Evolutionary conservation across 768 basidiomycete genomes (phyloP).

Genomic region (Strobilomyces confusus): DNA sequence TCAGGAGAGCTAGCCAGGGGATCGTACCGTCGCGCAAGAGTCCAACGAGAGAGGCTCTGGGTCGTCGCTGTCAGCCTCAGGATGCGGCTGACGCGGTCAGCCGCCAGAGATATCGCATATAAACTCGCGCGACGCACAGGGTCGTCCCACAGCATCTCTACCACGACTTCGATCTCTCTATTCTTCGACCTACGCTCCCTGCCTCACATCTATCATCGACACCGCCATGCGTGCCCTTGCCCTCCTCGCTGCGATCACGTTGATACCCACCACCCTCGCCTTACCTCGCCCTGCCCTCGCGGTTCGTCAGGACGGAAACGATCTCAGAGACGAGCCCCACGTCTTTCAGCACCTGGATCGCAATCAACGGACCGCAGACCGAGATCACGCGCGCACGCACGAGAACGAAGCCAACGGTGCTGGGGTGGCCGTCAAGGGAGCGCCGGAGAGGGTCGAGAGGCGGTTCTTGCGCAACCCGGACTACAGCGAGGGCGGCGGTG

Average conservation of each 20-base stretch:
- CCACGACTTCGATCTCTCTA: conserved; percentile 1
- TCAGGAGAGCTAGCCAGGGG: too few species aligned
- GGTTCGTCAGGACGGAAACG: conserved; percentile 10
- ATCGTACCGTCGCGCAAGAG: too few species aligned
- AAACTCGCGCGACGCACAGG: conserved; percentile 5
- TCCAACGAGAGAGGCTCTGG: not conserved
- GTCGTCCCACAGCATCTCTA: not conserved
- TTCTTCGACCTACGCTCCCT: conserved; percentile 9
- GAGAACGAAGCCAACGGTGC: not conserved
- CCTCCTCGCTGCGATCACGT: conserved; percentile 25
- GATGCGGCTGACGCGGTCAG: conserved; percentile 13
- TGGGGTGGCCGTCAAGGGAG: not conserved
- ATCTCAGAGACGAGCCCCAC: conserved; percentile 20
- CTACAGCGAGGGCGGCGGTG: conserved; percentile 21
- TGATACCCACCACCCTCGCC: conserved; percentile 17
- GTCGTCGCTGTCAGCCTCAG: conserved; percentile 17
- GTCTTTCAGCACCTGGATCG: conserved; percentile 30
- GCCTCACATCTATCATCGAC: conserved; percentile 2
- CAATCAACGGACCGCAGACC: conserved; percentile 24
- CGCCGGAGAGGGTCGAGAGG: not conserved
- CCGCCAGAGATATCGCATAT: conserved; percentile 17
- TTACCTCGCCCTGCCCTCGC: conserved; percentile 25
- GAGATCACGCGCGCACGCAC: conserved; percentile 5
- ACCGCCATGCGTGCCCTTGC: conserved; percentile 25
- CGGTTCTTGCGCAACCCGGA: conserved; percentile 26